Conservation (phyloP, 805 yeast genomes). For the Starmerella khaoyaiensis region DNA sequence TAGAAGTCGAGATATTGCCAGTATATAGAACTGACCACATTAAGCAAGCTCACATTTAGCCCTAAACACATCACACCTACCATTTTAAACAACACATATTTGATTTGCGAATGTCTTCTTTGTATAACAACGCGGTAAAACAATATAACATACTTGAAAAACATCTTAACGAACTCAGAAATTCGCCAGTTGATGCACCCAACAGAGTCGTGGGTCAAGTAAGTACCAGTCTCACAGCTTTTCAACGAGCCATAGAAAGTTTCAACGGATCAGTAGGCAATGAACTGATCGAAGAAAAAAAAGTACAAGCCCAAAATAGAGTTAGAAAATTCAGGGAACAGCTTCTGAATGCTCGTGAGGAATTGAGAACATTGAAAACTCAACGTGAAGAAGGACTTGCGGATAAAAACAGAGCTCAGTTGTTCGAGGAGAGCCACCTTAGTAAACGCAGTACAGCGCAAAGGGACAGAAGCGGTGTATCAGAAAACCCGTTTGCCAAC, state of each 20-base stretch:
- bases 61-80: too few relatives aligned
- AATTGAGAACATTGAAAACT: constrained; percentile 42
- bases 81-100: too few relatives aligned
- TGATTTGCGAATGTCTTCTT: constrained; percentile 50
- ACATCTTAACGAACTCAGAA: constrained; percentile 49
- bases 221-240: constrained; percentile 65
- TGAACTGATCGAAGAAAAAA: constrained; percentile 42
- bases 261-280: constrained; percentile 47
- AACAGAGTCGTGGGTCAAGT: constrained; percentile 61
- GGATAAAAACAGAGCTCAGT: constrained; percentile 37
- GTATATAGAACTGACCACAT: too few relatives aligned
- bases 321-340: constrained; percentile 41
- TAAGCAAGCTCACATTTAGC: too few relatives aligned
- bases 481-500: constrained; percentile 26
- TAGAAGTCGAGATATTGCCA: too few relatives aligned
- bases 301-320: constrained; percentile 47
- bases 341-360: constrained; percentile 33
- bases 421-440: constrained; percentile 33
- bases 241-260: constrained; percentile 63
- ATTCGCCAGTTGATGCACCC: constrained; percentile 55
- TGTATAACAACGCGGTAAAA: constrained; percentile 80
- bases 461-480: constrained; percentile 5
- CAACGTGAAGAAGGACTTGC: constrained; percentile 43
- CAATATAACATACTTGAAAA: constrained; percentile 61
- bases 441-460: too few relatives aligned